Evolutionary conservation across 495 filamentous ascomycete species (phyloP).

Genomic region (Darksidea phi): DNA sequence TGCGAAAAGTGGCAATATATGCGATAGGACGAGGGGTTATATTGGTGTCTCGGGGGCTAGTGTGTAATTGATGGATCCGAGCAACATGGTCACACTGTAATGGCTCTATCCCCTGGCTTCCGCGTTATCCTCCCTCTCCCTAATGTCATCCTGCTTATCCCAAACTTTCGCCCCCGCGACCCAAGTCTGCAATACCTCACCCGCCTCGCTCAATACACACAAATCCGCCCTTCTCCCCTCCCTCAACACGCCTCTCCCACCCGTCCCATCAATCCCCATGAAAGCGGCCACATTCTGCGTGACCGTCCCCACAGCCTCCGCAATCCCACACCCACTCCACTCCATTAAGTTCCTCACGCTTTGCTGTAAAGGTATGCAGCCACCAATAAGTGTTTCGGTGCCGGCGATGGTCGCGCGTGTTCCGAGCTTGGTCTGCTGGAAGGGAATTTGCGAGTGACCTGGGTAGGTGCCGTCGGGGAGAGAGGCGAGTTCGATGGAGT

Average conservation of each 20-base stretch:
- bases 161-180: slow-evolving; percentile 48
- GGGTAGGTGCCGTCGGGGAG: slow-evolving; percentile 58
- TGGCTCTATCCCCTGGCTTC: slow-evolving; percentile 20
- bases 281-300: slow-evolving; percentile 52
- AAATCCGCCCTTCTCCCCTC: slow-evolving; percentile 51
- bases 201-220: slow-evolving; percentile 47
- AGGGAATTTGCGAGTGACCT: slow-evolving; percentile 49
- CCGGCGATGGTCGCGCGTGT: slow-evolving; percentile 45
- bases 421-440: slow-evolving; percentile 44
- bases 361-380: slow-evolving; percentile 46
- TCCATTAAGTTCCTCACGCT: slow-evolving; percentile 48
- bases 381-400: slow-evolving; percentile 47
- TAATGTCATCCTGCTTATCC: slow-evolving; percentile 36
- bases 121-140: slow-evolving; percentile 13
- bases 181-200: slow-evolving; percentile 51
- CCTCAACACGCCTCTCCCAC: slow-evolving; percentile 44
- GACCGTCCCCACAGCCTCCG: slow-evolving; percentile 49
- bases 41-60: no score
- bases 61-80: no score
- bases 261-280: slow-evolving; percentile 43
- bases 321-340: slow-evolving; percentile 47
- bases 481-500: slow-evolving; percentile 57
- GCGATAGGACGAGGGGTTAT: no score
- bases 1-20: no score
- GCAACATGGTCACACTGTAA: no score